Evolutionary conservation across 1,139 yeast species (phyloP).

Genomic region (Pichia sp.): DNA sequence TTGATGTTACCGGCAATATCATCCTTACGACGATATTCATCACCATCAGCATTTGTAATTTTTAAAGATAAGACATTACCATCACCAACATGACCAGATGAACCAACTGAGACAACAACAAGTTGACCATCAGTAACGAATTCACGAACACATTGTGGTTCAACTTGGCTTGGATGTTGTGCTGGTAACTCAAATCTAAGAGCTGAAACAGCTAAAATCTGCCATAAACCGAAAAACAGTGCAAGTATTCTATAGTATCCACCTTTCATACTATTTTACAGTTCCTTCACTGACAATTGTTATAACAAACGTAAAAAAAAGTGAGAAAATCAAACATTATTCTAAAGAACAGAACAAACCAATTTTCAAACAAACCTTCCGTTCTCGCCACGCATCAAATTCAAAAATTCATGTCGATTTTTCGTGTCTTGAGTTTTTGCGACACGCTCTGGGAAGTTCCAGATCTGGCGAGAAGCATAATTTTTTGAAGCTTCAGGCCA

Average conservation of each 20-base stretch:
- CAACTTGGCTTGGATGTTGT: slow-evolving; percentile 14
- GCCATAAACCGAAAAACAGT: slow-evolving; percentile 5
- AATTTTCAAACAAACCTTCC: too few species aligned
- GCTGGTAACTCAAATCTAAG: slow-evolving; percentile 27
- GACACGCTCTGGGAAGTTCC: too few species aligned
- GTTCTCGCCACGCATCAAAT: too few species aligned
- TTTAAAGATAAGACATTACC: slow-evolving; percentile 68
- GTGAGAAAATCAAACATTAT: too few species aligned
- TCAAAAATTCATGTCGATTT: too few species aligned
- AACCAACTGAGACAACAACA: slow-evolving; percentile 72
- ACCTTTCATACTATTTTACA: slow-evolving; percentile 33
- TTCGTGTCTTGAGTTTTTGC: too few species aligned
- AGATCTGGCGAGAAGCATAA: too few species aligned
- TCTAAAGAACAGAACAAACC: too few species aligned
- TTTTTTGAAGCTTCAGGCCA: too few species aligned
- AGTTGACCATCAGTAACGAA: slow-evolving; percentile 77
- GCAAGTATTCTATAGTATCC: slow-evolving; percentile 33
- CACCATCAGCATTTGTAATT: slow-evolving; percentile 60
- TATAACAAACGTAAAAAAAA: too few species aligned
- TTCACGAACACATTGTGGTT: slow-evolving; percentile 76
- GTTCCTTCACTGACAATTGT: too few species aligned
- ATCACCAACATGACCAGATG: slow-evolving; percentile 71
- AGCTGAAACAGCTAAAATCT: slow-evolving; percentile 9
- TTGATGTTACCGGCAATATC: slow-evolving; percentile 57
- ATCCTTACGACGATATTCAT: slow-evolving; percentile 59